These are phyloP conservation scores for Diaporthe eres DNA, from an alignment of 2,329 filamentous ascomycete genomes.

Conservation along the genomic window DNA sequence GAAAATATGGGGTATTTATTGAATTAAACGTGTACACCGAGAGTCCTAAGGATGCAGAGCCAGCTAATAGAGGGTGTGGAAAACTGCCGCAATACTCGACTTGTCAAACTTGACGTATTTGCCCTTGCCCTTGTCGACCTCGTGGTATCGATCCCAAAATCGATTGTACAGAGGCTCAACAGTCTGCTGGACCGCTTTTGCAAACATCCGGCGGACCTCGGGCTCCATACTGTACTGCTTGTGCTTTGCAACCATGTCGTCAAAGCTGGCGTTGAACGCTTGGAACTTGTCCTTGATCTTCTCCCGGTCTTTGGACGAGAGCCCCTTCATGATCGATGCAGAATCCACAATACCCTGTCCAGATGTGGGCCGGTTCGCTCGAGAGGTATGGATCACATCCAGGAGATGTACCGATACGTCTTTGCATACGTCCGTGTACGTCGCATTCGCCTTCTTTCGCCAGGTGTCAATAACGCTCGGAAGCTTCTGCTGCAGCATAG, in stretches of 20 bases:
- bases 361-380: slow-evolving; percentile 77
- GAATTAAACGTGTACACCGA: slow-evolving; percentile 18
- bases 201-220: slow-evolving; percentile 86
- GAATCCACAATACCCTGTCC: slow-evolving; percentile 81
- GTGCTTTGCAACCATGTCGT: slow-evolving; percentile 87
- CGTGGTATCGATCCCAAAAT: slow-evolving; percentile 98
- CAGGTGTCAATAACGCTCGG: slow-evolving; percentile 78
- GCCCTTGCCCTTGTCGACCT: slow-evolving; percentile 96
- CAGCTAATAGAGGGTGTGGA: slow-evolving; percentile 64
- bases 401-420: slow-evolving; percentile 88
- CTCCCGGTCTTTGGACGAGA: slow-evolving; percentile 93
- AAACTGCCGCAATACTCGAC: slow-evolving; percentile 78
- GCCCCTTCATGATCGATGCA: slow-evolving; percentile 83
- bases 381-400: slow-evolving; percentile 92
- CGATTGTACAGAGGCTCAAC: slow-evolving; percentile 94
- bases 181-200: slow-evolving; percentile 88
- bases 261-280: slow-evolving; percentile 90
- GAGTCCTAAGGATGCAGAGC: slow-evolving; percentile 38
- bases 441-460: slow-evolving; percentile 86
- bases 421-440: slow-evolving; percentile 90
- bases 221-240: slow-evolving; percentile 90
- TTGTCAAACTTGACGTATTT: slow-evolving; percentile 99
- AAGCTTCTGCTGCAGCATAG: slow-evolving; percentile 77
- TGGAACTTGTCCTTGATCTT: slow-evolving; percentile 97
- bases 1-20: slow-evolving; percentile 36